These are phyloP conservation scores for Ambrosiella beaveri DNA, from an alignment of 2,329 filamentous ascomycete species.

Conservation along the genomic window DNA sequence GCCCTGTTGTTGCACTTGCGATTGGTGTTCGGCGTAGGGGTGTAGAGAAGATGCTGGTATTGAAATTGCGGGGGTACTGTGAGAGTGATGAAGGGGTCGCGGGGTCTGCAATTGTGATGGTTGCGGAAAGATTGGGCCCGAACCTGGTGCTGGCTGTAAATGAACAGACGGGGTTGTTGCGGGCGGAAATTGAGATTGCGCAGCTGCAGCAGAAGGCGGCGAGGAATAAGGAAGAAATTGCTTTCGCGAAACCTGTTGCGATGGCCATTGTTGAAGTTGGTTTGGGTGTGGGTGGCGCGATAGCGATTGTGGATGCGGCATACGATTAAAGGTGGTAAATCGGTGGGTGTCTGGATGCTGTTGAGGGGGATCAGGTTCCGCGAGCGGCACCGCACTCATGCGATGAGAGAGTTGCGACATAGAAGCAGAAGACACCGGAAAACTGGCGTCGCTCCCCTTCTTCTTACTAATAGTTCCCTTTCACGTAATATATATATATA, in stretches of 20 bases:
- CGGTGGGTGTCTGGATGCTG: slow-evolving; percentile 7
- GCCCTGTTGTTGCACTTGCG: background rate
- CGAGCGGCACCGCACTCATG: slow-evolving; percentile 2
- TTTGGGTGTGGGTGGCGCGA: background rate
- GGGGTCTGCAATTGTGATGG: background rate
- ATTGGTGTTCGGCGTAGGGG: background rate
- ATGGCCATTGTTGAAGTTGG: background rate
- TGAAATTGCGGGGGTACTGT: slow-evolving; percentile 10
- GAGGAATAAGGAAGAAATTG: background rate
- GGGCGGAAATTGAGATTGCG: background rate
- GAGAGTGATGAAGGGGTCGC: slow-evolving; percentile 7
- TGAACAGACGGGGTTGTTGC: background rate
- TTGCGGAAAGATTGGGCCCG: background rate
- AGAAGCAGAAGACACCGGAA: background rate
- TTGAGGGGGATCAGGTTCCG: background rate
- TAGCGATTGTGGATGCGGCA: background rate
- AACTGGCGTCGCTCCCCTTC: background rate
- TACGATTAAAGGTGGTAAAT: slow-evolving; percentile 3
- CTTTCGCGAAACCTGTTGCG: background rate
- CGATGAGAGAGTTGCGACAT: slow-evolving; percentile 11
- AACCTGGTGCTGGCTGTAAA: background rate
- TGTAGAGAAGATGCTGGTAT: slow-evolving; percentile 1
- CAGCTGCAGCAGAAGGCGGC: background rate
- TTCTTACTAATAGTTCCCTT: background rate
- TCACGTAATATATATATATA: background rate